phyloP scores from a whole-genome alignment of 768 basidiomycete species.

The Mrakia blollopis region DNA sequence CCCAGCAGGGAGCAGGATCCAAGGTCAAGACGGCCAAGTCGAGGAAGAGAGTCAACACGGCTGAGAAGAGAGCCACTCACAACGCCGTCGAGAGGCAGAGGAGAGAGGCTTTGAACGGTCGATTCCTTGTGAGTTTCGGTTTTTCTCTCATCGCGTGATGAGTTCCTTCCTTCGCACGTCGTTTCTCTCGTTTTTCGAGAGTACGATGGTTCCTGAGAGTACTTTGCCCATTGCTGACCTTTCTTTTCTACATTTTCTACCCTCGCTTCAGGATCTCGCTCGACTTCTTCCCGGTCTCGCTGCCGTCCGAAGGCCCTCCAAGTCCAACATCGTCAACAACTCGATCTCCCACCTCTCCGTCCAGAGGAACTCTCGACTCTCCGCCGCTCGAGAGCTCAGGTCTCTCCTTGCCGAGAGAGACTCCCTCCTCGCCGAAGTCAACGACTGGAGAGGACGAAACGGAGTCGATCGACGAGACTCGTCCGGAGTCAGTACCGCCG shows the following conservation, averaged over 20 bases:
- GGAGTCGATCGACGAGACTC: constrained; percentile 68
- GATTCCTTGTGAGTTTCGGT: constrained; percentile 65
- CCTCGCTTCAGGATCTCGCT: constrained; percentile 66
- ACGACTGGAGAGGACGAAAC: constrained; percentile 84
- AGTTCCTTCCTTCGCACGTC: not conserved
- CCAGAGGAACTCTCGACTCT: constrained; percentile 70
- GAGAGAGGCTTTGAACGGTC: constrained; percentile 84
- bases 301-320: constrained; percentile 86
- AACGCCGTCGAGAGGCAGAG: constrained; percentile 94
- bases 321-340: constrained; percentile 94
- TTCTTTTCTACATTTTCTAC: not conserved
- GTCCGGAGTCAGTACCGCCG: constrained; percentile 65
- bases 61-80: constrained; percentile 91
- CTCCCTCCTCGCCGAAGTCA: constrained; percentile 80
- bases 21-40: constrained; percentile 52
- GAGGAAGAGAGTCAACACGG: constrained; percentile 85
- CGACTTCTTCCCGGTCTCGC: constrained; percentile 84
- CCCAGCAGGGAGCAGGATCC: constrained; percentile 6
- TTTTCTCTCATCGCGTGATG: not conserved
- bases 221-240: constrained; percentile 11
- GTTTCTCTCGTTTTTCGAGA: not conserved
- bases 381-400: constrained; percentile 78
- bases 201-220: not conserved
- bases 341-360: constrained; percentile 67
- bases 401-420: constrained; percentile 74